Conservation (phyloP, 768 basidiomycete species). For the Chalciporus chontae region DNA sequence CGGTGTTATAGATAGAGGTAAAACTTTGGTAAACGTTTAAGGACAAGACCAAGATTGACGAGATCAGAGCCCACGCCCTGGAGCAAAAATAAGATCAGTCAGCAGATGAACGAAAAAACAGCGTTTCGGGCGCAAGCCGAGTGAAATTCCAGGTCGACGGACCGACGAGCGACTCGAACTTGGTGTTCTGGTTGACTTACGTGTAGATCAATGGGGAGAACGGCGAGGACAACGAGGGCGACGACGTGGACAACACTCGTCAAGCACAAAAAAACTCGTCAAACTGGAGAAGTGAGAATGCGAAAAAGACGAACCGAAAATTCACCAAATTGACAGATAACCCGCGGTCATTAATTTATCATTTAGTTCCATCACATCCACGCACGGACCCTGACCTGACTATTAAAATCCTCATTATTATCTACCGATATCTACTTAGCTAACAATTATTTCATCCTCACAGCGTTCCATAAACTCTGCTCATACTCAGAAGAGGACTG, state of each 20-base stretch:
- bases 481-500: conserved; percentile 35
- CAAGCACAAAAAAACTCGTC: conserved; percentile 18
- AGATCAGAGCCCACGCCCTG: conserved; percentile 30
- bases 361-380: conserved; percentile 21
- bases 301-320: conserved; percentile 20
- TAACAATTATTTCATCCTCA: background rate
- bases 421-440: too few species aligned
- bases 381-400: conserved; percentile 30
- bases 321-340: conserved; percentile 13
- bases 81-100: background rate
- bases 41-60: conserved; percentile 33
- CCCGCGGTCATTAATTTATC: background rate
- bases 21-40: conserved; percentile 33
- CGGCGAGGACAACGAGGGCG: conserved; percentile 15
- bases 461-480: conserved; percentile 36
- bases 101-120: conserved; percentile 1
- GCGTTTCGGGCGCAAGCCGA: background rate
- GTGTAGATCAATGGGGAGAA: conserved; percentile 16
- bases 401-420: background rate
- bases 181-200: conserved; percentile 14
- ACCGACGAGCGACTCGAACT: background rate
- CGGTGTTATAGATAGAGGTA: conserved; percentile 39
- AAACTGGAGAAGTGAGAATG: conserved; percentile 17
- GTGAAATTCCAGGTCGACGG: background rate
- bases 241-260: conserved; percentile 18